Evolutionary conservation across 371 early-diverging fungal genomes (phyloP).

Genomic region (Mortierella sp.): DNA sequence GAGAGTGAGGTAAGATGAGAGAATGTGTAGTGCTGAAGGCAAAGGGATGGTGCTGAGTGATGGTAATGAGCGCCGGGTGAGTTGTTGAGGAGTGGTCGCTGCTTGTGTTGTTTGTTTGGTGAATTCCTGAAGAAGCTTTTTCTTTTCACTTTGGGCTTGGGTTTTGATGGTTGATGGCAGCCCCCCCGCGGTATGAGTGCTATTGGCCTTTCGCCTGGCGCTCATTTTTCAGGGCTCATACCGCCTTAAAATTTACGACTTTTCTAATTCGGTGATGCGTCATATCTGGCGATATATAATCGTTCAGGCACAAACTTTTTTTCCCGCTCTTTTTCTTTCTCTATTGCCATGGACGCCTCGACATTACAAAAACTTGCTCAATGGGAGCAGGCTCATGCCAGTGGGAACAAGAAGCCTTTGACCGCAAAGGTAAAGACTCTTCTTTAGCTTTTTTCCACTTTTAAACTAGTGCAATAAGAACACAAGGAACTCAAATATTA

Average conservation of each 20-base stretch:
- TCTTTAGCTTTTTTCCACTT: background rate
- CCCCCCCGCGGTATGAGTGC: background rate
- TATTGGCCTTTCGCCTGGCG: background rate
- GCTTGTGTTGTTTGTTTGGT: background rate
- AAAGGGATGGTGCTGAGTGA: background rate
- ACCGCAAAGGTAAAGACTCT: slow-evolving; percentile 11
- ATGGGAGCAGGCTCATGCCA: slow-evolving; percentile 34
- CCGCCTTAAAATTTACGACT: background rate
- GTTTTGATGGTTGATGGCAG: slow-evolving; percentile 9
- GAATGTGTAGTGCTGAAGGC: background rate
- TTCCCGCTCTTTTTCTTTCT: background rate
- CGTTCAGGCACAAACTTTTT: slow-evolving; percentile 5
- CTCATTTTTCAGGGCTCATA: slow-evolving; percentile 3
- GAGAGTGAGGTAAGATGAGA: background rate
- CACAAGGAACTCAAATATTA: background rate
- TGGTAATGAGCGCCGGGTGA: background rate
- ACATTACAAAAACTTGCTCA: slow-evolving; percentile 25
- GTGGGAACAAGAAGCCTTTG: slow-evolving; percentile 38
- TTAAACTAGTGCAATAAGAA: background rate
- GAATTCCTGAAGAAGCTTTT: slow-evolving; percentile 3
- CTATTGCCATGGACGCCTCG: slow-evolving; percentile 28
- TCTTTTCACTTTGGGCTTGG: background rate
- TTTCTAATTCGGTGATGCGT: background rate
- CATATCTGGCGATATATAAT: background rate
- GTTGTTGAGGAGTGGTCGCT: background rate